A percentile compares a stretch with the other conserved stretches of the same genome.
Conservation (phyloP, 2,329 filamentous ascomycete genomes). For the Sporothrix mexicana region DNA sequence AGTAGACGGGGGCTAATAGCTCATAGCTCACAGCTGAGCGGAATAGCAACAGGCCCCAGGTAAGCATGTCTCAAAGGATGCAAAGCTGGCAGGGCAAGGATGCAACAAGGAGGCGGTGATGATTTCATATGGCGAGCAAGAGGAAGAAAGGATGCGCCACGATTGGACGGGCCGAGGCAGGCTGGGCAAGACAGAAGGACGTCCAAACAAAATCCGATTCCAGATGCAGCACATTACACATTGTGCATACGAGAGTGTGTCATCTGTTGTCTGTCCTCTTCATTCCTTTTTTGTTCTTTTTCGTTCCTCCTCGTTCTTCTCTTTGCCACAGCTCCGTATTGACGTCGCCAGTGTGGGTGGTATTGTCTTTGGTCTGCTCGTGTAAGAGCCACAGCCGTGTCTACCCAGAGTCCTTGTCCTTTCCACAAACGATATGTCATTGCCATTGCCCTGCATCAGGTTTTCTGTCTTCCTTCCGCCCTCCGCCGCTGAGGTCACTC, state of each 20-base stretch:
- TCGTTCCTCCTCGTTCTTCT: not conserved
- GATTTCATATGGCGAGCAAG: not conserved
- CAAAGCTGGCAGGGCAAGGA: not conserved
- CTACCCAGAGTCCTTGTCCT: slow-evolving; percentile 18
- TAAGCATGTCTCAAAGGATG: not conserved
- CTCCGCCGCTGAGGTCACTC: not conserved
- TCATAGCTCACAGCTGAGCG: too few relatives aligned
- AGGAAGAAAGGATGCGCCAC: not conserved
- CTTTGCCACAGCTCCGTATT: not conserved
- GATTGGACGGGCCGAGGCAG: slow-evolving; percentile 13
- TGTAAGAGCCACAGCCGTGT: not conserved
- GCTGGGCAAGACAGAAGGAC: not conserved
- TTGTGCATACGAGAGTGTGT: slow-evolving; percentile 2
- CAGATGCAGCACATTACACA: not conserved
- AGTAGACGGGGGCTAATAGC: not conserved
- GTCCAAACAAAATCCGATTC: not conserved
- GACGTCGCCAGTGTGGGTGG: not conserved
- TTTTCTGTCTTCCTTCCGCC: not conserved
- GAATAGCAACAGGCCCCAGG: not conserved
- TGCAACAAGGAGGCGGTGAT: slow-evolving; percentile 1
- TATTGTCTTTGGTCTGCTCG: not conserved
- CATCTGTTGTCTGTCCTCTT: not conserved
- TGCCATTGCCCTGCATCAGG: not conserved
- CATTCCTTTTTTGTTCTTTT: too few relatives aligned
- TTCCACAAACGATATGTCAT: not conserved